phyloP scores from a whole-genome alignment of 495 filamentous ascomycete genomes.

The Polyplosphaeria fusca region DNA sequence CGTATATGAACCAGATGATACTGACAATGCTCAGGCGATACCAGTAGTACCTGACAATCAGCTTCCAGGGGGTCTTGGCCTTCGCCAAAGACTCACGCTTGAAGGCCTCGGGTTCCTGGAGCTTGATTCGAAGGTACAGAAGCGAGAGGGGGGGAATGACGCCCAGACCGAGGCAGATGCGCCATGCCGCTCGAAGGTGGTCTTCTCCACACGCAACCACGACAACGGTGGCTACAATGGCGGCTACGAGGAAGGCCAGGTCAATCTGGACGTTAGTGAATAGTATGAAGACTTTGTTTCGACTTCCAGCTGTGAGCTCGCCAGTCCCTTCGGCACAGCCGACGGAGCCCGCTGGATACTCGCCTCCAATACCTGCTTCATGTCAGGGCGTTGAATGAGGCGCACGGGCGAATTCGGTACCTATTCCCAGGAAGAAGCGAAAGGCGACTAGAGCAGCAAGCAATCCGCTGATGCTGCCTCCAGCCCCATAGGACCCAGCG shows the following conservation, averaged over 20 bases:
- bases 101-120: slow-evolving; percentile 83
- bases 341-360: slow-evolving; percentile 88
- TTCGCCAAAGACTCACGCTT: slow-evolving; percentile 54
- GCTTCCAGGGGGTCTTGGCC: slow-evolving; percentile 54
- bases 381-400: not conserved
- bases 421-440: slow-evolving; percentile 72
- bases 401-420: slow-evolving; percentile 16
- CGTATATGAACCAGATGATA: slow-evolving; percentile 90
- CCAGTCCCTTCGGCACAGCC: slow-evolving; percentile 79
- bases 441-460: slow-evolving; percentile 81
- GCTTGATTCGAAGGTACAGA: slow-evolving; percentile 68
- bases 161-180: slow-evolving; percentile 72
- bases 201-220: slow-evolving; percentile 61
- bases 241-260: slow-evolving; percentile 69
- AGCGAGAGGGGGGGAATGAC: slow-evolving; percentile 73
- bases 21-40: slow-evolving; percentile 64
- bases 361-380: slow-evolving; percentile 55
- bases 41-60: slow-evolving; percentile 60
- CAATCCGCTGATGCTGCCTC: slow-evolving; percentile 61
- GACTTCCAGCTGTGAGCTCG: slow-evolving; percentile 72
- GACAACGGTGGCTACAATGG: slow-evolving; percentile 63
- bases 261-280: slow-evolving; percentile 92
- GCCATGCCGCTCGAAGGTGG: slow-evolving; percentile 73
- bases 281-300: slow-evolving; percentile 88
- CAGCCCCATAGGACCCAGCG: slow-evolving; percentile 68